Percentiles rank a stretch among this genome's conserved stretches.
These are phyloP conservation scores for Sordariomycetes sp. DNA, from an alignment of 2,329 filamentous ascomycete genomes.

Conservation along the genomic window DNA sequence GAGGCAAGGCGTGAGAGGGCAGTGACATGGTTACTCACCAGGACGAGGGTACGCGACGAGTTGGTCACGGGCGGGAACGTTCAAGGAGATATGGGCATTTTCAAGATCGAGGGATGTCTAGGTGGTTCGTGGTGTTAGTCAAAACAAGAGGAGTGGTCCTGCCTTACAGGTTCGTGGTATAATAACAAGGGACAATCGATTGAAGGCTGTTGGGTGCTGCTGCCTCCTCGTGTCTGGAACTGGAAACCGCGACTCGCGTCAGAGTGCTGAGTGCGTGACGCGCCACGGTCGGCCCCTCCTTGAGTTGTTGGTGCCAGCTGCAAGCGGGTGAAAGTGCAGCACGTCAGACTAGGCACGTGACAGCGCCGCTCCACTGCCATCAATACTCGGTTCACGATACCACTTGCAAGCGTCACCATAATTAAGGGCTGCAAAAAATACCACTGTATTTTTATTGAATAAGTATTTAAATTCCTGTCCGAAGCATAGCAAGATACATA, in stretches of 20 bases:
- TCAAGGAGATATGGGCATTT: not conserved
- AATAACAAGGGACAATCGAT: not conserved
- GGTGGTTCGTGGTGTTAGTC: not conserved
- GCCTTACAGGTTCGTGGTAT: not conserved
- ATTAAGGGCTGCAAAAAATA: no score
- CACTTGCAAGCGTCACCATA: no score
- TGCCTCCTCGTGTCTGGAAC: not conserved
- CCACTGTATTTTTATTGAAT: no score
- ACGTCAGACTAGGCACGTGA: no score
- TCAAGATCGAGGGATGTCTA: not conserved
- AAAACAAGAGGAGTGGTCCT: not conserved
- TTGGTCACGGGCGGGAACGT: not conserved
- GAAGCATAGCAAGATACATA: no score
- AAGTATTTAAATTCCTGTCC: no score
- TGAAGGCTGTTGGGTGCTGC: not conserved
- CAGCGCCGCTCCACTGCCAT: no score
- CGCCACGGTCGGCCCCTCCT: not conserved
- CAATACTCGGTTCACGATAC: no score
- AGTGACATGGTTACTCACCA: not conserved
- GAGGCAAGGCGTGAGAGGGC: not conserved
- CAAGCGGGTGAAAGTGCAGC: no score
- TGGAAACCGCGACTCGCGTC: slow-evolving; percentile 3
- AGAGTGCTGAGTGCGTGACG: slow-evolving; percentile 1
- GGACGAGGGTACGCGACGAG: not conserved
- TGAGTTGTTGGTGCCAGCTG: no score